A percentile compares a stretch with the other conserved stretches of the same genome.
Evolutionary conservation across 176 grass and related monocot genomes (phyloP).

Genomic region (Rhynchospora pubera): DNA sequence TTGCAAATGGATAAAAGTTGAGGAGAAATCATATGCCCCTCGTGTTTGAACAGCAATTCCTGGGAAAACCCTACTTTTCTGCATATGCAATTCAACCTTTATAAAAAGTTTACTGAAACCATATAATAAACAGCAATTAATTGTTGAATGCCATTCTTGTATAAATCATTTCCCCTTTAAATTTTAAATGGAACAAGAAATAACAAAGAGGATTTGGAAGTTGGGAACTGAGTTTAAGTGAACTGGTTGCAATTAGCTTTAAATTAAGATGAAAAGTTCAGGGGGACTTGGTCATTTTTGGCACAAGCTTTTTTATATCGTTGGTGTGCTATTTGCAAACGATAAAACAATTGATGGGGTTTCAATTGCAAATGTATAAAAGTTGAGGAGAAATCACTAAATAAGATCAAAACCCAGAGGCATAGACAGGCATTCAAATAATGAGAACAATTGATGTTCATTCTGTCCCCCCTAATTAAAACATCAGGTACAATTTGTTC

Average conservation of each 20-base stretch:
- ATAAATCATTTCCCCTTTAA: neutral
- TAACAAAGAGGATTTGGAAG: neutral
- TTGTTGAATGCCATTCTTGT: no score
- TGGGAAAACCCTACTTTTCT: neutral
- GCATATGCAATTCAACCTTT: neutral
- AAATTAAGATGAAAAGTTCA: neutral
- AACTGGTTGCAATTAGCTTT: neutral
- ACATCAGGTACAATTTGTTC: no score
- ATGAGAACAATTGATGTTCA: no score
- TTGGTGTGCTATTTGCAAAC: neutral
- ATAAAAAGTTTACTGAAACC: neutral
- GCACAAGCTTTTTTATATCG: neutral
- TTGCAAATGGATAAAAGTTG: no score
- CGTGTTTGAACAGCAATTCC: neutral
- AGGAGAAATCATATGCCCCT: neutral
- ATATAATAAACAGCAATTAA: neutral
- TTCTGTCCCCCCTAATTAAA: no score
- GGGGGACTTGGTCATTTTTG: neutral
- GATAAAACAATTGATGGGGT: neutral
- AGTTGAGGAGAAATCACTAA: neutral
- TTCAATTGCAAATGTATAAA: neutral
- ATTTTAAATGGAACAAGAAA: neutral
- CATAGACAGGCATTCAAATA: no score
- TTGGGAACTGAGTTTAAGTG: neutral
- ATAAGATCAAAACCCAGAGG: neutral